Evolutionary conservation across 768 basidiomycete species (phyloP).

Genomic region (Clitopilus hobsonii): DNA sequence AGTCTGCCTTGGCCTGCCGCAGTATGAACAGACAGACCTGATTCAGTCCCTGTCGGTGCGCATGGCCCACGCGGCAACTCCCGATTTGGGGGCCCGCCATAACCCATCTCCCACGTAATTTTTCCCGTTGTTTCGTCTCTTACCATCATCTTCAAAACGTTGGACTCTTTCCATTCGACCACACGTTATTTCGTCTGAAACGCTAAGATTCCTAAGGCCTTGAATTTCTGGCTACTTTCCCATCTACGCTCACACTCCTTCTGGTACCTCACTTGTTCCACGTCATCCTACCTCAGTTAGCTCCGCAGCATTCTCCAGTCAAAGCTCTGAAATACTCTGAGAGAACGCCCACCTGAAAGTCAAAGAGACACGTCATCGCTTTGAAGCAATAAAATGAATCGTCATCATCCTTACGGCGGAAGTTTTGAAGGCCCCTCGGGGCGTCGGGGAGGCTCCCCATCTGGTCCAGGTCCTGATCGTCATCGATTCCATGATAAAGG

Average conservation of each 20-base stretch:
- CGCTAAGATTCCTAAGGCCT: background rate
- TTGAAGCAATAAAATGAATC: slow-evolving; percentile 60
- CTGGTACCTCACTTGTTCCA: slow-evolving; percentile 8
- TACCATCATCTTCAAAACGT: background rate
- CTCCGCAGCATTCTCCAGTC: slow-evolving; percentile 17
- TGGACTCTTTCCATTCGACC: background rate
- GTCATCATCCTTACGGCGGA: slow-evolving; percentile 83
- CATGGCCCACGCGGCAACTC: slow-evolving; percentile 25
- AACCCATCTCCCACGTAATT: background rate
- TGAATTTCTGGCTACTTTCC: background rate
- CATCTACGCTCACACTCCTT: slow-evolving; percentile 9
- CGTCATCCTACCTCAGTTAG: slow-evolving; percentile 27
- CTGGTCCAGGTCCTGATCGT: slow-evolving; percentile 71
- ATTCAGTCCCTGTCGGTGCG: background rate
- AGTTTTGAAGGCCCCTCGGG: slow-evolving; percentile 49
- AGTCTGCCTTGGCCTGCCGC: slow-evolving; percentile 19
- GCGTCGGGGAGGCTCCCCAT: slow-evolving; percentile 62
- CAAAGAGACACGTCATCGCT: background rate
- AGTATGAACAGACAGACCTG: slow-evolving; percentile 16
- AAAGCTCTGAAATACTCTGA: slow-evolving; percentile 14
- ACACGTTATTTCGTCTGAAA: background rate
- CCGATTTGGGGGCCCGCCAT: slow-evolving; percentile 16
- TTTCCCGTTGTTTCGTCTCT: background rate
- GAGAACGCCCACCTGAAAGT: slow-evolving; percentile 4
- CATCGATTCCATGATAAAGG: slow-evolving; percentile 59